Conservation (phyloP, 2,329 filamentous ascomycete species). For the Penicillium sp. region DNA sequence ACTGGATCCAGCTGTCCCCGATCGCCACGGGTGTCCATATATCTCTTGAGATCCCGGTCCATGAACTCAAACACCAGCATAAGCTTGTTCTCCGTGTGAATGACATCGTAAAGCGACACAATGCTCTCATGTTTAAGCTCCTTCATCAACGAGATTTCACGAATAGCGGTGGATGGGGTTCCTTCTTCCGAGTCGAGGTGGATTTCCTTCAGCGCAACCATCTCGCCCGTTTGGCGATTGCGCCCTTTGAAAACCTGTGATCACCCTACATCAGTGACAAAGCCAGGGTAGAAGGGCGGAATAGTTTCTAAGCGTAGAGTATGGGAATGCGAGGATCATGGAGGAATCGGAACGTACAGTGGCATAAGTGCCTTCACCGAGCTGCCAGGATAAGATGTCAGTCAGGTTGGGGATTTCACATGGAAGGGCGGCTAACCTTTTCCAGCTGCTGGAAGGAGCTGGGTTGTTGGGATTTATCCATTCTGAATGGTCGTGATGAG, state of each 20-base stretch:
- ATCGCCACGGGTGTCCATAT: conserved; percentile 94
- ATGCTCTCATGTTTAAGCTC: conserved; percentile 99
- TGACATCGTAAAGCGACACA: conserved; percentile 94
- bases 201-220: conserved; percentile 97
- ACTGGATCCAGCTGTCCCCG: conserved; percentile 82
- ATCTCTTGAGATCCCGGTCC: conserved; percentile 97
- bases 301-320: not conserved
- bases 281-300: not conserved
- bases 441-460: conserved; percentile 99
- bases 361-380: conserved; percentile 97
- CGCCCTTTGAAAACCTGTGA: conserved; percentile 92
- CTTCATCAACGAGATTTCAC: conserved; percentile 99
- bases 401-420: conserved; percentile 29
- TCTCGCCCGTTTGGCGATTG: conserved; percentile 93
- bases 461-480: conserved; percentile 91
- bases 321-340: not conserved
- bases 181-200: conserved; percentile 98
- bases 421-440: conserved; percentile 53
- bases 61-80: conserved; percentile 99
- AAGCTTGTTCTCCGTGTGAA: conserved; percentile 98
- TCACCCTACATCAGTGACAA: conserved; percentile 21
- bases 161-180: conserved; percentile 93
- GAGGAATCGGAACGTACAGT: conserved; percentile 64
- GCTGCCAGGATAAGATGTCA: conserved; percentile 41
- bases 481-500: conserved; percentile 41